These are phyloP conservation scores for Cenchrus fungigraminus DNA, from an alignment of 176 grass and related monocot genomes.

Conservation along the genomic window DNA sequence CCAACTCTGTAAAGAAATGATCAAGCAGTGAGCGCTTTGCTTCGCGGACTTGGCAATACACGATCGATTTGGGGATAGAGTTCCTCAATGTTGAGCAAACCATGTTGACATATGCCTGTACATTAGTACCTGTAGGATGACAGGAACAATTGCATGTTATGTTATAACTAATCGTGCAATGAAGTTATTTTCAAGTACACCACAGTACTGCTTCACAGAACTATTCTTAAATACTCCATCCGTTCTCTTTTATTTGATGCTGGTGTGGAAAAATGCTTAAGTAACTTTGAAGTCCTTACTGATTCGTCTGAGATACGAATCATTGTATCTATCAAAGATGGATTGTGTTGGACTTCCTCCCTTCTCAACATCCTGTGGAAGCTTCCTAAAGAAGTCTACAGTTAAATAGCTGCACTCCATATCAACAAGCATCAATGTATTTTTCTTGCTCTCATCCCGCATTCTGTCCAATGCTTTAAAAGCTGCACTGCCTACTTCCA, in stretches of 20 bases:
- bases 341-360: constrained; percentile 96
- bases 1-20: constrained; percentile 97
- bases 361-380: constrained; percentile 97
- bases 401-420: constrained; percentile 98
- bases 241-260: too few relatives aligned
- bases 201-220: neutral
- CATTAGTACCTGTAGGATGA: constrained; percentile 65
- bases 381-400: constrained; percentile 98
- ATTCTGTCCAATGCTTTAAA: constrained; percentile 96
- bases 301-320: constrained; percentile 93
- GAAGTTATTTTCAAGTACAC: neutral
- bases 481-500: constrained; percentile 85
- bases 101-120: constrained; percentile 92
- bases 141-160: constrained; percentile 25
- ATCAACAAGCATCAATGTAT: constrained; percentile 93
- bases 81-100: constrained; percentile 85
- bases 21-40: constrained; percentile 96
- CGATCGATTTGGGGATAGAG: constrained; percentile 92
- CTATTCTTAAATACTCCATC: neutral
- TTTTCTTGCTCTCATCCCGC: constrained; percentile 97
- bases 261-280: neutral
- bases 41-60: constrained; percentile 95
- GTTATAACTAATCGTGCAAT: neutral
- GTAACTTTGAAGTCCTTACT: constrained; percentile 41
- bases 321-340: constrained; percentile 98